phyloP scores from a whole-genome alignment of 2,329 filamentous ascomycete genomes.

The Fusarium piperis region DNA sequence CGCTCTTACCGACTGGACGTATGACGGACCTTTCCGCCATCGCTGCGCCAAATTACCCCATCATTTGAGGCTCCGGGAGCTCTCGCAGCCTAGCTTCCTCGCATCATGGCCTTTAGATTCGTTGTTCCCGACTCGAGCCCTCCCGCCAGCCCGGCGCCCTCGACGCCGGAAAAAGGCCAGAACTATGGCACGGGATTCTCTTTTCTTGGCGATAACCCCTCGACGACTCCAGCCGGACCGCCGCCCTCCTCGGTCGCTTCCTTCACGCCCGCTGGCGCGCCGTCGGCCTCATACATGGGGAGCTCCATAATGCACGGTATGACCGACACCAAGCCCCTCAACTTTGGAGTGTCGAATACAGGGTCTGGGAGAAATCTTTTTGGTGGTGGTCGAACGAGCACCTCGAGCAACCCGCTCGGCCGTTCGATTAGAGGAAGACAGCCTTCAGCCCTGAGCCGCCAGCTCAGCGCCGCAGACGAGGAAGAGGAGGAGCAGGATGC shows the following conservation, averaged over 20 bases:
- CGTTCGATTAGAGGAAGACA: conserved; percentile 56
- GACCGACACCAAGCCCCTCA: conserved; percentile 51
- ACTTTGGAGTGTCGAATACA: conserved; percentile 47
- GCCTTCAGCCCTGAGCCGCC: conserved; percentile 62
- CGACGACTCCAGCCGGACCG: conserved; percentile 63
- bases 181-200: conserved; percentile 49
- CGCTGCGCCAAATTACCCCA: conserved; percentile 17
- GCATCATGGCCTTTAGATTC: conserved; percentile 54
- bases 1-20: conserved; percentile 2
- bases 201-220: conserved; percentile 56
- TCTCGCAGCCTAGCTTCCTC: conserved; percentile 22
- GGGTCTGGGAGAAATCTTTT: conserved; percentile 51
- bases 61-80: conserved; percentile 26
- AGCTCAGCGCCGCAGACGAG: conserved; percentile 48
- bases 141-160: conserved; percentile 55
- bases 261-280: conserved; percentile 66
- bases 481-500: conserved; percentile 45
- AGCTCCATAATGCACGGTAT: conserved; percentile 62
- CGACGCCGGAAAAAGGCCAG: conserved; percentile 58
- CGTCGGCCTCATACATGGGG: conserved; percentile 63
- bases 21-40: conserved; percentile 5
- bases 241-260: conserved; percentile 63
- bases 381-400: conserved; percentile 46
- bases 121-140: conserved; percentile 56
- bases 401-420: conserved; percentile 56